Evolutionary conservation across 805 yeast genomes (phyloP), one percentile per base, ranked within the genome.

Genomic region (Komagataella ulmi): DNA sequence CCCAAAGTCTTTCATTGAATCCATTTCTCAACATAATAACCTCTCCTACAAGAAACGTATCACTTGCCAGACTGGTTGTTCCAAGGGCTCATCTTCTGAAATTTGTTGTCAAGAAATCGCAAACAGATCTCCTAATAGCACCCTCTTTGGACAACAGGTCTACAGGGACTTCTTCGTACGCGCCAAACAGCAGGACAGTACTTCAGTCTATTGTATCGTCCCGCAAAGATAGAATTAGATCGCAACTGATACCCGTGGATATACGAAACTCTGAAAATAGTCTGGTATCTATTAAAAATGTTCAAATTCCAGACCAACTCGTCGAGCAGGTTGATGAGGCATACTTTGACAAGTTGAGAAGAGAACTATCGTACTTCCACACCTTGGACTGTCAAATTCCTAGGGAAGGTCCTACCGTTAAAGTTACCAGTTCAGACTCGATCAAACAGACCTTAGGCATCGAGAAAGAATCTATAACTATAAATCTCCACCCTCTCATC

Each of bases 101-200:
- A 14, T 30, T 30, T 30, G 40, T 30, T 30, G 14, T 30, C 40
- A 30, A 10, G 40, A 30, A 30, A 14, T 10, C 40, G 40, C n/a
- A 30, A 10, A 30, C 40, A 30, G 40, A 14, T 14, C n/a, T 30
- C 40, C 2, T 4, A 14, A 5, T 30, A 30, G n/a, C 40, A 10
- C 40, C 40, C 14, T 30, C 40, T 5, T 30, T 30, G 40, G 40
- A 30, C 14, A 12, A 12, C 14, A 30, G 4, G 40, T 30, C 40
- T 30, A 2, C 8, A 5, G 14, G 40, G 12, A 30, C 40, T 4
- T 30, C 40, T 30, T 30, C 40, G 14, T 30, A 30, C 40, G 14
- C 8, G 40, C 40, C 40, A 10, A 58, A 6, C 60, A 62, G 17
- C 56, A 53, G n/a, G 63, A 64, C 6, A 59, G 57, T 14, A 54